Conservation (phyloP, 208 protist genomes). For the Wallacemonas sp. region DNA sequence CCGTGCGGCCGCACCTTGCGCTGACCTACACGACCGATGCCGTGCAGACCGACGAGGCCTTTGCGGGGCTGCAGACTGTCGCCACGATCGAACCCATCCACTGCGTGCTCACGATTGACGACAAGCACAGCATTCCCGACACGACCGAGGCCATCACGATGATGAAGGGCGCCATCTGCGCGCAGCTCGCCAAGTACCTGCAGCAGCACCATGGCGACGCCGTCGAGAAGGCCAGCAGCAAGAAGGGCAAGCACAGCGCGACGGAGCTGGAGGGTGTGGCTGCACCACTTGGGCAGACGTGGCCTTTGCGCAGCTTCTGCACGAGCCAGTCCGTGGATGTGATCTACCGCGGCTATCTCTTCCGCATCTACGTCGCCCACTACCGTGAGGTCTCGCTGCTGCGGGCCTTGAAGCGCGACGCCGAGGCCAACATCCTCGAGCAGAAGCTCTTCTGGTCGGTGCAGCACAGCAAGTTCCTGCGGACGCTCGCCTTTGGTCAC, state of each 20-base stretch:
- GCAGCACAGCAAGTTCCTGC: slow-evolving; percentile 84
- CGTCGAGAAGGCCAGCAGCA: slow-evolving; percentile 1
- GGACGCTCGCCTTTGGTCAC: slow-evolving; percentile 74
- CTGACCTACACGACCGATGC: slow-evolving; percentile 68
- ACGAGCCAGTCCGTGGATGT: slow-evolving; percentile 80
- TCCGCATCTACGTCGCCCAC: slow-evolving; percentile 86
- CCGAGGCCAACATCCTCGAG: slow-evolving; percentile 74
- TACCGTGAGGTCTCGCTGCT: slow-evolving; percentile 88
- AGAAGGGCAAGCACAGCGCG: slow-evolving; percentile 8
- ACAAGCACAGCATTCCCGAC: slow-evolving; percentile 84
- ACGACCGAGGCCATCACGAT: slow-evolving; percentile 78
- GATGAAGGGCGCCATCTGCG: slow-evolving; percentile 88
- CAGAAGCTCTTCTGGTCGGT: slow-evolving; percentile 85
- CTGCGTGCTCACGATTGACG: slow-evolving; percentile 83
- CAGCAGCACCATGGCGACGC: slow-evolving; percentile 41
- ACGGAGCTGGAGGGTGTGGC: background rate
- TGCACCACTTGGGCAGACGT: slow-evolving; percentile 6
- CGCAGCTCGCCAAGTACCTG: slow-evolving; percentile 79
- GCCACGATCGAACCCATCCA: slow-evolving; percentile 76
- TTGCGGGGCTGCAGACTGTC: slow-evolving; percentile 56
- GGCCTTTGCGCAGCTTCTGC: slow-evolving; percentile 53
- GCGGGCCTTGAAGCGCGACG: slow-evolving; percentile 65
- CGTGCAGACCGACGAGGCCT: slow-evolving; percentile 38
- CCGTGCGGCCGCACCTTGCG: slow-evolving; percentile 75
- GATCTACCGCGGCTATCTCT: slow-evolving; percentile 79